Evolutionary conservation across 768 basidiomycete genomes (phyloP), one percentile per base, ranked within the genome.

Genomic region (Cubamyces lactineus): DNA sequence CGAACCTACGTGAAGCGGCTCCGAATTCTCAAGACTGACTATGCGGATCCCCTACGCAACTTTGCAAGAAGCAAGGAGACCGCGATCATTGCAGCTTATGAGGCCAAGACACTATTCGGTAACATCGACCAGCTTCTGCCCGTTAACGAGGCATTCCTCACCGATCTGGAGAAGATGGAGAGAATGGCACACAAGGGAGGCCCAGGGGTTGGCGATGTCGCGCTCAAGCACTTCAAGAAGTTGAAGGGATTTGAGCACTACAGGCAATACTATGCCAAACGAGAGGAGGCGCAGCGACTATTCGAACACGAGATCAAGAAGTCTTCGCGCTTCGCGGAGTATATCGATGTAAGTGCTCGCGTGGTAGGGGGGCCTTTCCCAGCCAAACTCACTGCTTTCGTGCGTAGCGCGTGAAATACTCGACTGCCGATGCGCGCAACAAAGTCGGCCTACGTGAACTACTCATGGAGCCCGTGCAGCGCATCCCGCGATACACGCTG

Each of bases 401-500:
- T 62, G 60, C 57, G 17, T 67, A 95, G 92, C 87, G 87, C 59
- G 87, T 93, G 74, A 95, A 96, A 79, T 96, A 96, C 71, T 86
- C 88, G 64, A 84, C 84, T 16, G 78, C 85, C 21, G 92, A 92
- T 66, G 73, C 81, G 30, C 82, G 82, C 68, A 94, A 92, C 71
- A 91, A 94, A 42, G 84, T 96, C 58, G 94, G 92, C 46, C 79
- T 98, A 57, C 84, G 95, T 26, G 95, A 96, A 72, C 84, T 97
- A 51, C 81, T 98, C 21, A 96, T 96, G 88, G 96, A 98, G 67
- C 96, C 96, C 16, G 93, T 97, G 5, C 96, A 98, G 70, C 87
- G 96, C 38, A 94, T 98, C 69, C 95, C 96, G 4, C 82, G 96
- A 66, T 98, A 98, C 75, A 96, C 94, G 1, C 80, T 98, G 24